These are phyloP conservation scores for Coemansia sp. DNA, from an alignment of 192 early-diverging fungal genomes.

Conservation along the genomic window DNA sequence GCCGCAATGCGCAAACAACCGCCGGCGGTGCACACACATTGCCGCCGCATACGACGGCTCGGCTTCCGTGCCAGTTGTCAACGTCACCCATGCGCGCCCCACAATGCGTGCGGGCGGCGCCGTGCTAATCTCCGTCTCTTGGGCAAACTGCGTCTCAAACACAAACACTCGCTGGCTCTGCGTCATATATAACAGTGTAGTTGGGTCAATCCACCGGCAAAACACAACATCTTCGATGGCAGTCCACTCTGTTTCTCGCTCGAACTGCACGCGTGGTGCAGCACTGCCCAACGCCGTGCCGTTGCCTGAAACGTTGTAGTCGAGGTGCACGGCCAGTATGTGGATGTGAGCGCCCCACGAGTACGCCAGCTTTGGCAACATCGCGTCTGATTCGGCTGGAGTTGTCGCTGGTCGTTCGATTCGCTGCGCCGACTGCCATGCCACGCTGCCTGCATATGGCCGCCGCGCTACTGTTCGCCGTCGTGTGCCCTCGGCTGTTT, in stretches of 20 bases:
- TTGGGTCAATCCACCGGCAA: conserved; percentile 49
- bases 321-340: conserved; percentile 20
- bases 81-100: conserved; percentile 46
- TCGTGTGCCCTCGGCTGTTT: background rate
- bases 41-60: conserved; percentile 48
- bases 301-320: conserved; percentile 31
- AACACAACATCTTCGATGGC: conserved; percentile 47
- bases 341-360: conserved; percentile 33
- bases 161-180: conserved; percentile 51
- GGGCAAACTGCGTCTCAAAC: conserved; percentile 29
- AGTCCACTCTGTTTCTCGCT: conserved; percentile 24
- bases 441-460: conserved; percentile 42
- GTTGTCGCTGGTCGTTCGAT: conserved; percentile 22
- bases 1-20: conserved; percentile 42
- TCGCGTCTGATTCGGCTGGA: conserved; percentile 19
- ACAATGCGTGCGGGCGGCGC: conserved; percentile 38
- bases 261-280: conserved; percentile 22
- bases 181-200: conserved; percentile 40
- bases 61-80: conserved; percentile 49
- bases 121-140: conserved; percentile 36
- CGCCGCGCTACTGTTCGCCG: conserved; percentile 31
- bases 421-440: conserved; percentile 45
- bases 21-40: conserved; percentile 32
- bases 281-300: conserved; percentile 26
- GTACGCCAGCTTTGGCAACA: conserved; percentile 34